These are phyloP conservation scores for Xylaria castorea DNA, from an alignment of 495 filamentous ascomycete species.

Conservation along the genomic window DNA sequence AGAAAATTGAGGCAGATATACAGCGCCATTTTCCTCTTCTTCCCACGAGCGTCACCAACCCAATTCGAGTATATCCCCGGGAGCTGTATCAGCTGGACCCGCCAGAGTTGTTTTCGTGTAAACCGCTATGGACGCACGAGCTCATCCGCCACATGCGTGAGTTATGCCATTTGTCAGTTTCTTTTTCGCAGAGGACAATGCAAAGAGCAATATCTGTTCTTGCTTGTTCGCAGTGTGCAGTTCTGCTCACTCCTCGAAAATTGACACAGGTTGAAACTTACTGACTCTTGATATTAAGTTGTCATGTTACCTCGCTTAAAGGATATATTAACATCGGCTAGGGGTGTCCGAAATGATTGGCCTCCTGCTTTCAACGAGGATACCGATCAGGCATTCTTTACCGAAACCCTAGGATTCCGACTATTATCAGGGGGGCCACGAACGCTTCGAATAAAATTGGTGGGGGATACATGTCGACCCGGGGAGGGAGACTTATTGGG, in stretches of 20 bases:
- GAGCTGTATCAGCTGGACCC: neutral
- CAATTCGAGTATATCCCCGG: neutral
- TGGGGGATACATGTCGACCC: too few species aligned
- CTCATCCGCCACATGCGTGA: neutral
- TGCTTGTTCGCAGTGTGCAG: neutral
- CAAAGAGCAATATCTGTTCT: neutral
- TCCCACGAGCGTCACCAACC: neutral
- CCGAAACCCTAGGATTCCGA: neutral
- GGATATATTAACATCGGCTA: neutral
- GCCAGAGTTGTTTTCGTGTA: neutral
- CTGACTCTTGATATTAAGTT: neutral
- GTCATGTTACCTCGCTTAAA: neutral
- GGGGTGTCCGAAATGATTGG: fast-evolving
- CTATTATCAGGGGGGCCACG: neutral
- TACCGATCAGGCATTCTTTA: neutral
- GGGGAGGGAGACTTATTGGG: neutral
- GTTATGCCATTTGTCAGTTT: neutral
- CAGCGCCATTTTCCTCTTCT: neutral
- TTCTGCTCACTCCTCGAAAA: neutral
- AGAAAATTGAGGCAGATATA: neutral
- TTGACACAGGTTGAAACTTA: neutral
- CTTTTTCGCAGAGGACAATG: neutral
- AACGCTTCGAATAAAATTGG: neutral
- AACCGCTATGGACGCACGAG: slow-evolving; percentile 1
- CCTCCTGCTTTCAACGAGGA: too few species aligned